phyloP scores from a whole-genome alignment of 108 stramenopile species.

The Cyclotella cryptica region DNA sequence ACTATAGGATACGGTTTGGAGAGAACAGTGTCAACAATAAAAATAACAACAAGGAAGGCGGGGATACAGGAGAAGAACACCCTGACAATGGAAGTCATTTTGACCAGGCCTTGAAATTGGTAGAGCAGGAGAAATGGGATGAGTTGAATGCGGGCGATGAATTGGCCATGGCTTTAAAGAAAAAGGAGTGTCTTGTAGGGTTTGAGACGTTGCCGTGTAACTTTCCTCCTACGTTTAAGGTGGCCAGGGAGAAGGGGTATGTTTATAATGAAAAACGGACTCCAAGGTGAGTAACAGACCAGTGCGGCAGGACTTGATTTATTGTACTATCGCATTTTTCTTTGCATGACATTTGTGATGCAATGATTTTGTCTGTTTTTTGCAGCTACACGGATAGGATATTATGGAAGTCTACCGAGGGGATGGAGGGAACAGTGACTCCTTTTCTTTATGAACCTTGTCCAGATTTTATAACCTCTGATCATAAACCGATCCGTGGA shows the following conservation, averaged over 20 bases:
- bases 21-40: not conserved
- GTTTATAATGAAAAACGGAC: conserved; percentile 69
- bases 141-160: conserved; percentile 53
- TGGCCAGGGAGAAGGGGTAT: conserved; percentile 51
- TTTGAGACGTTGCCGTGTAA: conserved; percentile 60
- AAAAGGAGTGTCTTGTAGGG: conserved; percentile 56
- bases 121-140: conserved; percentile 50
- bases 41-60: not conserved
- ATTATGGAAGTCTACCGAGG: conserved; percentile 70
- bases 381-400: conserved; percentile 75
- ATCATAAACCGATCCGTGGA: conserved; percentile 88
- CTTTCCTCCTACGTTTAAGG: conserved; percentile 75
- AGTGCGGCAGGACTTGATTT: not conserved
- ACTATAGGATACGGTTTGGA: conserved; percentile 47
- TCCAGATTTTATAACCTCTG: conserved; percentile 71
- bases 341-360: too few species aligned
- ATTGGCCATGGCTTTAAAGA: conserved; percentile 43
- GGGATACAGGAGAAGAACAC: not conserved
- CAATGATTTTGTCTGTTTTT: not conserved
- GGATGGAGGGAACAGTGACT: conserved; percentile 48
- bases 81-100: conserved; percentile 52
- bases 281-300: conserved; percentile 46
- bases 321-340: too few species aligned
- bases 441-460: conserved; percentile 69
- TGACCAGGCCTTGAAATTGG: conserved; percentile 33